A percentile compares a stretch with the other conserved stretches of the same genome.
Conservation (phyloP, 2,329 filamentous ascomycete species). For the Coniochaeta prunicola region DNA sequence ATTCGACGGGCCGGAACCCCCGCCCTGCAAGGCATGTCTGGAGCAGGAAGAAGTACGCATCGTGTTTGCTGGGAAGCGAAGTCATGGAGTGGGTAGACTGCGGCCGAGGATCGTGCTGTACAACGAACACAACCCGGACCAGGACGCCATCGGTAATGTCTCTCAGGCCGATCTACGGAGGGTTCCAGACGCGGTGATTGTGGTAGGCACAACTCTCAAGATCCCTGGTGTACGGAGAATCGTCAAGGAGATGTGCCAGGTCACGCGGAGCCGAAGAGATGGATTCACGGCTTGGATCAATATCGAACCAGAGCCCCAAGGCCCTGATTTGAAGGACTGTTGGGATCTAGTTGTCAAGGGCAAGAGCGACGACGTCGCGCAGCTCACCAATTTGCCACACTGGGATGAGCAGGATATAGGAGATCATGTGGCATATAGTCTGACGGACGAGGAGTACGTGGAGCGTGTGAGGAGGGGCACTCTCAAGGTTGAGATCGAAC, state of each 20-base stretch:
- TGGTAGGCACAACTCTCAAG: constrained; percentile 92
- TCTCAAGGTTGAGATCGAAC: constrained; percentile 34
- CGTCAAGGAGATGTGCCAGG: constrained; percentile 82
- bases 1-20: constrained; percentile 79
- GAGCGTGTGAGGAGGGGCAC: constrained; percentile 28
- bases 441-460: constrained; percentile 34
- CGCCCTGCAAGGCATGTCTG: constrained; percentile 69
- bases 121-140: constrained; percentile 94
- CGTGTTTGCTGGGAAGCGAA: constrained; percentile 72
- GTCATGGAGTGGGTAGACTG: constrained; percentile 84
- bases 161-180: constrained; percentile 78
- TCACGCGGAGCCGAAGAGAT: constrained; percentile 73
- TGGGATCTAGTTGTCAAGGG: constrained; percentile 89
- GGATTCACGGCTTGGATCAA: constrained; percentile 95
- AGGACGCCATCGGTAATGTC: constrained; percentile 90
- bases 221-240: constrained; percentile 88
- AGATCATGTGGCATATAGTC: constrained; percentile 33
- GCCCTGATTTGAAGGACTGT: constrained; percentile 80
- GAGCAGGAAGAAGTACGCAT: constrained; percentile 71
- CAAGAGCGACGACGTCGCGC: constrained; percentile 81
- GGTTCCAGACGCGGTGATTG: constrained; percentile 84
- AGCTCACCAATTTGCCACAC: constrained; percentile 54
- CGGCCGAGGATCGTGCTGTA: constrained; percentile 93
- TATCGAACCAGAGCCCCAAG: constrained; percentile 73
- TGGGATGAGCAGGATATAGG: constrained; percentile 51